Base-by-base conservation (phyloP, 1,284 basidiomycete genomes). In the Singerocomus rubriflavus region DNA sequence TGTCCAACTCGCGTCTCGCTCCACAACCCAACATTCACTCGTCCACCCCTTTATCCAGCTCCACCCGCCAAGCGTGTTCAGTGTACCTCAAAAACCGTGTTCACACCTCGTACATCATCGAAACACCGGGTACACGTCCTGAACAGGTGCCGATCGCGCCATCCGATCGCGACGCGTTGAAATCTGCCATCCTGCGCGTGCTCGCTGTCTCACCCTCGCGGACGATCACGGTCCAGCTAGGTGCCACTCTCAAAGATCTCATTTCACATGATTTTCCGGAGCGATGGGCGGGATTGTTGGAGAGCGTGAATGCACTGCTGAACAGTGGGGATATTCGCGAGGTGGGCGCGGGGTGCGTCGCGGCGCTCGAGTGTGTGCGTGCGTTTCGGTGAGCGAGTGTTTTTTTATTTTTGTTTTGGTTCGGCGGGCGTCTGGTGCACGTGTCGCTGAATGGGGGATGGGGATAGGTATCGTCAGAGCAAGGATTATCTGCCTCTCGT, bases 41-140 rank as follows among this genome's bases (percentile, higher is more conserved):
- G 21, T 21, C 21, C 21, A 21, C 21, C 48, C 46, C 41, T 36
- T 48, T 33, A 46, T 17, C 26, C 63, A 91, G 88, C 50, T 76
- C 86, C 25, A 88, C 83, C 45, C 86, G 88, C 43, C 88, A 91
- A 62, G 84, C 91, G 0, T 84, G 85, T 54, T 78, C 85, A 12
- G 87, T 93, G 21, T 93, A 85, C 77, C 76, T 93, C 60, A 93
- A 93, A 72, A 93, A 93, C 68, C 85, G 90, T 62, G 82, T 91
- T 46, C 78, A 80, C 54, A 74, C 74, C 3, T 77, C 77, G 14
- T 91, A 88, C 63, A 67, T 74, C 51, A 61, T 81, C 56, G 81
- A 82, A 48, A 54, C 70, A 10, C 55, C 70, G 13, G 61, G 62
- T 27, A 66, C 75, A 41, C 77, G 81, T 35, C 73, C 82, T 0